Conservation (phyloP, 2,329 filamentous ascomycete genomes). For the Trichoderma sp. region DNA sequence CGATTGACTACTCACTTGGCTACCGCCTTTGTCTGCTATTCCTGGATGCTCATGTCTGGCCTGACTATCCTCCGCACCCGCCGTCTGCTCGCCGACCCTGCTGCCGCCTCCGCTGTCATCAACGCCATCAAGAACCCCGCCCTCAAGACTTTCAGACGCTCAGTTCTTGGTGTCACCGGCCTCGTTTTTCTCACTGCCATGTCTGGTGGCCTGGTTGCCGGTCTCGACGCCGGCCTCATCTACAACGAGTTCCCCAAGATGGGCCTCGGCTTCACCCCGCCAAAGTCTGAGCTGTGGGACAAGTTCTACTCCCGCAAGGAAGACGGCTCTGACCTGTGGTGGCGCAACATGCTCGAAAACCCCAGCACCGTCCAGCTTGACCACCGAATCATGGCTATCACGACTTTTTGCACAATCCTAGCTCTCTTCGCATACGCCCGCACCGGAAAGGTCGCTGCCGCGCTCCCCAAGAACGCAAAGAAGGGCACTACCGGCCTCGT, state of each 20-base stretch:
- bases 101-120: conserved; percentile 59
- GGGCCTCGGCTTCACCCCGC: conserved; percentile 80
- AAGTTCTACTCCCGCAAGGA: conserved; percentile 77
- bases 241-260: conserved; percentile 99
- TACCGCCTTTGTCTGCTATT: conserved; percentile 88
- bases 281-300: conserved; percentile 78
- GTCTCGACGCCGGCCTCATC: conserved; percentile 92
- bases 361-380: conserved; percentile 93
- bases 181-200: conserved; percentile 88
- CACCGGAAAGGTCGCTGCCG: conserved; percentile 54
- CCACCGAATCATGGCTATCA: conserved; percentile 87
- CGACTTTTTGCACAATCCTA: conserved; percentile 80
- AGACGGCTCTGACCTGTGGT: conserved; percentile 82
- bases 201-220: conserved; percentile 90
- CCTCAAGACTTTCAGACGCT: conserved; percentile 71
- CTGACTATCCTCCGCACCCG: conserved; percentile 79
- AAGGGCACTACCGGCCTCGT: conserved; percentile 76
- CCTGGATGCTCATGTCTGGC: conserved; percentile 89
- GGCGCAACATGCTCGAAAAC: conserved; percentile 98
- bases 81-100: conserved; percentile 66
- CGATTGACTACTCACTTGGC: conserved; percentile 85
- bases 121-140: conserved; percentile 62
- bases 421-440: conserved; percentile 79
- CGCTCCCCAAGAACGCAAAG: conserved; percentile 61
- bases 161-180: conserved; percentile 65